These are phyloP conservation scores for Calocybe gambosa DNA, from an alignment of 1,284 basidiomycete genomes.

Conservation along the genomic window DNA sequence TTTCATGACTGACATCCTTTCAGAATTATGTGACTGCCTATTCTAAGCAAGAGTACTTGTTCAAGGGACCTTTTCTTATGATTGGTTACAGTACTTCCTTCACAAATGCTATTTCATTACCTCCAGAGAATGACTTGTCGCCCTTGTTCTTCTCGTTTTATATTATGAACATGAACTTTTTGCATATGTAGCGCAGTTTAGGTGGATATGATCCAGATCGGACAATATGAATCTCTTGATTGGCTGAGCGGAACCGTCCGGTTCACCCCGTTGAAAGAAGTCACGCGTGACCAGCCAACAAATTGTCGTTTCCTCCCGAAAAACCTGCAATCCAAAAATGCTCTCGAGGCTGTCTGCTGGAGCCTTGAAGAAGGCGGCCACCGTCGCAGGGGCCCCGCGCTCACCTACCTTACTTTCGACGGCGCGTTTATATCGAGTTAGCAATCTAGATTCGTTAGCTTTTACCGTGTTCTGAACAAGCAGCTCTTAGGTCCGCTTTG, in stretches of 20 bases:
- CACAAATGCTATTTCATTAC: background rate
- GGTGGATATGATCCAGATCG: slow-evolving; percentile 17
- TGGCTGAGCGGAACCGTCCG: slow-evolving; percentile 27
- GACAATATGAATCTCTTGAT: slow-evolving; percentile 24
- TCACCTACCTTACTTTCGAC: slow-evolving; percentile 32
- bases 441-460: slow-evolving; percentile 35
- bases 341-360: slow-evolving; percentile 69
- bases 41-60: slow-evolving; percentile 32
- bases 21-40: slow-evolving; percentile 71
- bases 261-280: slow-evolving; percentile 30
- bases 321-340: slow-evolving; percentile 52
- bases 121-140: background rate
- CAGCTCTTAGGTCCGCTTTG: slow-evolving; percentile 54
- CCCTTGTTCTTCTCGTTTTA: too few relatives aligned
- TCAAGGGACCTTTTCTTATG: slow-evolving; percentile 5
- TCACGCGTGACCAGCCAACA: slow-evolving; percentile 32
- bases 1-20: background rate
- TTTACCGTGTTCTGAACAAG: slow-evolving; percentile 8
- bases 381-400: slow-evolving; percentile 31
- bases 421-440: slow-evolving; percentile 25
- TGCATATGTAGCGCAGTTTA: background rate
- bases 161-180: background rate
- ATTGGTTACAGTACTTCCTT: slow-evolving; percentile 2
- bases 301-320: slow-evolving; percentile 31
- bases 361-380: slow-evolving; percentile 51